These are phyloP conservation scores for Claviceps maximensis DNA, from an alignment of 2,329 filamentous ascomycete genomes.

Conservation along the genomic window DNA sequence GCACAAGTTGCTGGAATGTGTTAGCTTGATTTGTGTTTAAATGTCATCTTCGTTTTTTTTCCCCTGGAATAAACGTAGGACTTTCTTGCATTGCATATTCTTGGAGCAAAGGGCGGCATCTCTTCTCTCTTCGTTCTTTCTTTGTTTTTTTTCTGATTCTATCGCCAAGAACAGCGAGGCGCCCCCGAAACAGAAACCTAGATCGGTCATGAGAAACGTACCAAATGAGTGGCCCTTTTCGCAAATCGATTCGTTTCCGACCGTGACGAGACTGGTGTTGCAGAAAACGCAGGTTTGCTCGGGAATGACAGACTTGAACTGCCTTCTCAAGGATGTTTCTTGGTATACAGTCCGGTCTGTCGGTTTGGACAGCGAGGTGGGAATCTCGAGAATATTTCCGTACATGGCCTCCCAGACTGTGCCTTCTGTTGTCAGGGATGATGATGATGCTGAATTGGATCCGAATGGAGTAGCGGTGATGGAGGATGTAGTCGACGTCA, in stretches of 20 bases:
- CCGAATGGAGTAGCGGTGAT: too few relatives aligned
- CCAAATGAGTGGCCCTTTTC: slow-evolving; percentile 27
- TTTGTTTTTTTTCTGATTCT: not conserved
- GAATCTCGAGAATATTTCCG: slow-evolving; percentile 33
- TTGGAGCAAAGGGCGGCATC: too few relatives aligned
- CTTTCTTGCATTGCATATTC: too few relatives aligned
- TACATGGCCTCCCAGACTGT: slow-evolving; percentile 47
- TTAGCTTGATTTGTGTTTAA: not conserved
- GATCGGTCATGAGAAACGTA: slow-evolving; percentile 12
- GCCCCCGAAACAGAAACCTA: not conserved
- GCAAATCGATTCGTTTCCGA: slow-evolving; percentile 25
- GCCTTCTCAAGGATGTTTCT: slow-evolving; percentile 18
- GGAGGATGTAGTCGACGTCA: not conserved
- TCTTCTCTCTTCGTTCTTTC: not conserved
- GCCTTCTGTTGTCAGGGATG: slow-evolving; percentile 37
- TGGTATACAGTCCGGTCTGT: slow-evolving; percentile 8
- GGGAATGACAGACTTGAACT: slow-evolving; percentile 24
- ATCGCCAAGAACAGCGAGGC: too few relatives aligned
- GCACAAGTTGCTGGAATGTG: slow-evolving; percentile 34
- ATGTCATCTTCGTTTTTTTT: not conserved
- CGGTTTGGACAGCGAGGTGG: slow-evolving; percentile 21
- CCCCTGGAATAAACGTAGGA: too few relatives aligned
- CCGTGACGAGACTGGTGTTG: slow-evolving; percentile 18
- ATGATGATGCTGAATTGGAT: not conserved
- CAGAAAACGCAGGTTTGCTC: slow-evolving; percentile 36